Evolutionary conservation across 2,329 filamentous ascomycete genomes (phyloP), one percentile per base, ranked within the genome.

Genomic region (Decorospora gaudefroyi): DNA sequence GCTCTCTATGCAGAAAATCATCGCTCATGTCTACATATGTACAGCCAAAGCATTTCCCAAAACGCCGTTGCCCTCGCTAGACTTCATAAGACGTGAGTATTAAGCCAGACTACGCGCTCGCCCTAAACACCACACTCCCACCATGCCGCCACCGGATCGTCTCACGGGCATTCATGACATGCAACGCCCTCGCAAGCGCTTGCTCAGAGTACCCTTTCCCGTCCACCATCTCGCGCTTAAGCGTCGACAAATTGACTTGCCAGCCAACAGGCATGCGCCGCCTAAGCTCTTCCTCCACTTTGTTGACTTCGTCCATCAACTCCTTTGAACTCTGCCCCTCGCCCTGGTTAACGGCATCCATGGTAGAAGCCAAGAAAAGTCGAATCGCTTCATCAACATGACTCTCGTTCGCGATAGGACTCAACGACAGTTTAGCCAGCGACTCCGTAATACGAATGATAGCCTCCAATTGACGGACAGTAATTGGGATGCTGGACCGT

Each of bases 311-410:
- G 36, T 96, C 90, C 72, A 95, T 92, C 42, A 97, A 76, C 72
- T 97, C 92, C 51, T 89, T 86, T 64, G 85, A 90, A 25, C 88
- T 89, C 22, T 72, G 70, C 53, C 86, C 88, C 57, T 87, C 86
- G 48, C 91, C 92, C 62, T 95, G 90, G 47, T 89, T 92, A 43
- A 97, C 90, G 6, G 93, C 93, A 65, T 99, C 92, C 93, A 99
- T 97, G 44, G 93, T 99, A 3, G 86, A 91, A 55, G 91, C 93
- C 19, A 99, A 77, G 84, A 99, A 99, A 11, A 99, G 81, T 0
- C 93, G 86, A 62, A 99, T 99, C 2, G 93, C 93, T 74, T 99
- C 93, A 64, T 99, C 92, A 38, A 99, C 93, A 65, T 99, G 93
- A 32, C 83, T 79, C 70, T 96, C 92, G 0, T 87, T 91, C 2